Percentiles rank a stretch among this genome's conserved stretches.
These are phyloP conservation scores for Grammothele lineata DNA, from an alignment of 768 basidiomycete species.

Conservation along the genomic window DNA sequence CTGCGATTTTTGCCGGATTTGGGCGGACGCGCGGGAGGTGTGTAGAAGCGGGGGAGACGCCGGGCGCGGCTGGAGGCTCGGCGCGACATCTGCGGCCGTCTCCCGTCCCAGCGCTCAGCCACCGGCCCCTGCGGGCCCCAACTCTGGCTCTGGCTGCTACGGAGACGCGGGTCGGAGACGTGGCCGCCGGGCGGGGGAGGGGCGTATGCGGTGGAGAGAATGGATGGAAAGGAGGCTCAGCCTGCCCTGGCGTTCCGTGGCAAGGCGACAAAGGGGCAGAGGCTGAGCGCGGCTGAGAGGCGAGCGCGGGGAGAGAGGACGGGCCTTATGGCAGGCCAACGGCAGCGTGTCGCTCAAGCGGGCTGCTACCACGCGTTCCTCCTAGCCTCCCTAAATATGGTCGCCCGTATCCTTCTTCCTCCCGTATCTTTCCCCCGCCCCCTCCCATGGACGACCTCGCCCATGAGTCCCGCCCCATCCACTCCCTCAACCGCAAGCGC, in stretches of 20 bases:
- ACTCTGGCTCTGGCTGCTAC: too few species aligned
- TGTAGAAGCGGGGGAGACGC: too few species aligned
- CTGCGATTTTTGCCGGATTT: too few species aligned
- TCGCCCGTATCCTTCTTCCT: constrained; percentile 17
- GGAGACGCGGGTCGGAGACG: too few species aligned
- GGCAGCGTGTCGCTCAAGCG: constrained; percentile 23
- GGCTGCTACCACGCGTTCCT: constrained; percentile 32
- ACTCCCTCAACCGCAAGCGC: constrained; percentile 56
- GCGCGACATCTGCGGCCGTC: too few species aligned
- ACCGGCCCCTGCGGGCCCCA: too few species aligned
- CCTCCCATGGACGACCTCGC: constrained; percentile 58
- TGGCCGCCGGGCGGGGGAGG: background rate
- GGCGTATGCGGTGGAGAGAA: background rate
- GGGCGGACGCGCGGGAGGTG: too few species aligned
- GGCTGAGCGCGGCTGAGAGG: background rate
- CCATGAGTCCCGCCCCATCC: constrained; percentile 42
- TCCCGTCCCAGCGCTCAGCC: too few species aligned
- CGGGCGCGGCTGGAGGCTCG: too few species aligned
- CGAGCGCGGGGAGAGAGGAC: background rate
- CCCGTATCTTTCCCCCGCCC: constrained; percentile 25
- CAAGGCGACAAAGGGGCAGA: background rate
- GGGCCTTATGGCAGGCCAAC: constrained; percentile 18
- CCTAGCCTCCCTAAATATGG: constrained; percentile 34
- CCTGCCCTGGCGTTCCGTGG: too few species aligned
- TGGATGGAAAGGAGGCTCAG: background rate